A percentile compares a stretch with the other conserved stretches of the same genome.
These are phyloP conservation scores for Plicaturopsis crispa DNA, from an alignment of 768 basidiomycete genomes.

Conservation along the genomic window DNA sequence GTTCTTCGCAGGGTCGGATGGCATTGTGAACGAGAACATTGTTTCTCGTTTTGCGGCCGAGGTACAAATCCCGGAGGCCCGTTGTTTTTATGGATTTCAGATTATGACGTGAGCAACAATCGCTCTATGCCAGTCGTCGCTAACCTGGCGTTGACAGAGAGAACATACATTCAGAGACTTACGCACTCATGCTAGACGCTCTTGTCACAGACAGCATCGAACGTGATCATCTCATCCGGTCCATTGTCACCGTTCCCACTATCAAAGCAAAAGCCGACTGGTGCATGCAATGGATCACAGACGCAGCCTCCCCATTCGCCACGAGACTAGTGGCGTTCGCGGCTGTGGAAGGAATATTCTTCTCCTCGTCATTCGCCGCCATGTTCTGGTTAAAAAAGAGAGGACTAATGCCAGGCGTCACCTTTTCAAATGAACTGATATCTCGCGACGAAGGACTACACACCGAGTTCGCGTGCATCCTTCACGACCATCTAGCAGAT, in stretches of 20 bases:
- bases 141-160: constrained; percentile 71
- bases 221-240: constrained; percentile 54
- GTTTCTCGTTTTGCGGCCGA: constrained; percentile 57
- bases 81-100: constrained; percentile 65
- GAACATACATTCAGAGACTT: constrained; percentile 64
- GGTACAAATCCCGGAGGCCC: constrained; percentile 55
- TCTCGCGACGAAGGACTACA: constrained; percentile 80
- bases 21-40: constrained; percentile 63
- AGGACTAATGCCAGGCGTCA: constrained; percentile 76
- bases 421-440: constrained; percentile 82
- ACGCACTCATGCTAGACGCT: constrained; percentile 74
- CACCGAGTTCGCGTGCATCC: constrained; percentile 73
- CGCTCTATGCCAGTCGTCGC: constrained; percentile 56
- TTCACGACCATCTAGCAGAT: constrained; percentile 62
- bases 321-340: constrained; percentile 77
- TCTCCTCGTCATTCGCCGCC: constrained; percentile 69
- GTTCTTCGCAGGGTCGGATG: constrained; percentile 61
- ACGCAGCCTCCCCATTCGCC: constrained; percentile 54
- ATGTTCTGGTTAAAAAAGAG: constrained; percentile 85
- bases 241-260: constrained; percentile 64
- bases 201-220: constrained; percentile 63
- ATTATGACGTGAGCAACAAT: constrained; percentile 63
- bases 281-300: constrained; percentile 70
- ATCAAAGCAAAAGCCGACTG: constrained; percentile 70
- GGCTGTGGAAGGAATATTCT: constrained; percentile 79